Base-by-base conservation (phyloP, 805 yeast genomes). In the Lipomyces kockii region DNA sequence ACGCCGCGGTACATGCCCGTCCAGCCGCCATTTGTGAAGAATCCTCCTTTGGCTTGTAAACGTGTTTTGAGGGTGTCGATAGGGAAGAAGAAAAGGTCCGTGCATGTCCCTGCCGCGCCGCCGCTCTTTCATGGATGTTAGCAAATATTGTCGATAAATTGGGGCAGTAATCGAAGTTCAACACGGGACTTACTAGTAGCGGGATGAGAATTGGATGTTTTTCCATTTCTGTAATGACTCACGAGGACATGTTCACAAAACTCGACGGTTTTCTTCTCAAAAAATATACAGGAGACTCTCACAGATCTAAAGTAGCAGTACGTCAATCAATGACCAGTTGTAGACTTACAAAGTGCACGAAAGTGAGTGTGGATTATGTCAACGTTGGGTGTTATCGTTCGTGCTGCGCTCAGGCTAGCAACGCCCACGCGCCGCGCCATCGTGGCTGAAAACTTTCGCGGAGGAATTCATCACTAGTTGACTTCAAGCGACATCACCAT, bases 31-130 rank as follows among this genome's bases (percentile, higher is more conserved):
- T 93, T 94, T 20, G 79, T 81, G 77, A 92, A 91, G 75, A 95
- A 94, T 0, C 99, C 99, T 46, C 97, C 97, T 76, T 87, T 87
- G 25, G 99, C 98, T 78, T 95, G 99, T 17, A 95, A 81, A 65
- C 99, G 83, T 0, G 99, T 95, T 79, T 95, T 95, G 65, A 95
- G 74, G 0, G 99, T 95, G 74, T 95, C 99, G 52, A 95, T 91
- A 14, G 99, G 99, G 81, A 94, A 95, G 79, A 95, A 95, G 2
- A 89, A 92, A 51, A 95, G 82, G 79, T 95, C 99, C 0, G 98
- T 93, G 5, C 96, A 88, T 1, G 97, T 95, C 17, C 99, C 99
- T 5, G 99, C 97, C 67, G 95, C 88, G 7, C 91, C 99, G 51
- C 99, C 99, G 75, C 93, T 87, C 84, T 79, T 22, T 12, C 2